A percentile compares a stretch with the other conserved stretches of the same genome.
Conservation (phyloP, 108 stramenopile species). For the Bacterosira constricta region DNA sequence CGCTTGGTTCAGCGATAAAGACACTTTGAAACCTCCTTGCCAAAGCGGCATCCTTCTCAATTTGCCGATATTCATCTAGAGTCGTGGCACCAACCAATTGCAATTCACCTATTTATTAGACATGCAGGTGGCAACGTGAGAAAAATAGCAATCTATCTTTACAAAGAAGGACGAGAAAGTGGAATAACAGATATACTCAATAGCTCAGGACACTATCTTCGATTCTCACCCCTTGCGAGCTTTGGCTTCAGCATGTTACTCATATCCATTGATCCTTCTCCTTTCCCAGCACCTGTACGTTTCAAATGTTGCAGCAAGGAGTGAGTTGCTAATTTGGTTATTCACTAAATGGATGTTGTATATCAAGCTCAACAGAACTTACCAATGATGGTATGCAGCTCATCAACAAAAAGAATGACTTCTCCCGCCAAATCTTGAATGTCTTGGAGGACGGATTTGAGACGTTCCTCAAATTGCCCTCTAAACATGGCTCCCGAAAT, state of each 20-base stretch:
- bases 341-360: too few species aligned
- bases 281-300: slow-evolving; percentile 68
- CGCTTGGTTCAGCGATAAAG: slow-evolving; percentile 86
- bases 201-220: too few species aligned
- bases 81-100: slow-evolving; percentile 96
- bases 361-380: slow-evolving; percentile 34
- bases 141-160: too few species aligned
- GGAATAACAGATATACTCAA: not conserved
- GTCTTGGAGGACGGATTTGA: slow-evolving; percentile 91
- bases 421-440: slow-evolving; percentile 78
- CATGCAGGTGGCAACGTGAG: too few species aligned
- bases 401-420: slow-evolving; percentile 96
- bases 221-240: slow-evolving; percentile 85
- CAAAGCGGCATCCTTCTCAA: slow-evolving; percentile 96
- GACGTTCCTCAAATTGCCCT: slow-evolving; percentile 96
- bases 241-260: slow-evolving; percentile 95
- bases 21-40: slow-evolving; percentile 97
- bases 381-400: slow-evolving; percentile 94
- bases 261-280: slow-evolving; percentile 81
- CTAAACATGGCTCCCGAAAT: slow-evolving; percentile 93
- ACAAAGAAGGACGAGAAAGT: not conserved
- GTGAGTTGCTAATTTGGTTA: too few species aligned
- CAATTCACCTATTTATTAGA: too few species aligned
- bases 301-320: not conserved
- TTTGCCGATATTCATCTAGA: slow-evolving; percentile 91